These are phyloP conservation scores for Candida sp. DNA, from an alignment of 1,139 yeast genomes.

Conservation along the genomic window DNA sequence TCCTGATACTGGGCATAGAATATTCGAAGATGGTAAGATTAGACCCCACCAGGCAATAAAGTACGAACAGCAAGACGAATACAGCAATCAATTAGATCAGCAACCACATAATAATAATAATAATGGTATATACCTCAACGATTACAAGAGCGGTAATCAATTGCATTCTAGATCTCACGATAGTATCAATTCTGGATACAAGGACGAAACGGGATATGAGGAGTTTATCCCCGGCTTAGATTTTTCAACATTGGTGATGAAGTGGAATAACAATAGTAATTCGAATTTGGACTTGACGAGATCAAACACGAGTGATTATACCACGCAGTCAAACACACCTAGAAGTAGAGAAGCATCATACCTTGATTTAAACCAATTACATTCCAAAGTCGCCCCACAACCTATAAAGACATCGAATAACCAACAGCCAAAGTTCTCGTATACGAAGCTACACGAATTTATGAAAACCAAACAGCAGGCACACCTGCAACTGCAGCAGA, in stretches of 20 bases:
- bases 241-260: constrained; percentile 46
- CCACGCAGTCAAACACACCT: constrained; percentile 23
- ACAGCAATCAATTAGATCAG: constrained; percentile 2
- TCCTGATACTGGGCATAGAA: constrained; percentile 51
- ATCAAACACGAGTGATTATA: constrained; percentile 10
- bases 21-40: constrained; percentile 52
- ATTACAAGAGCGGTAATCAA: constrained; percentile 3
- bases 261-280: constrained; percentile 32
- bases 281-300: constrained; percentile 14
- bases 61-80: not conserved
- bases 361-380: constrained; percentile 47
- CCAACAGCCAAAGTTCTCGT: constrained; percentile 20
- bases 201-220: constrained; percentile 49
- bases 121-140: not conserved
- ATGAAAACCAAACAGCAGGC: constrained; percentile 26
- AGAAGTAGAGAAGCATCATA: constrained; percentile 40
- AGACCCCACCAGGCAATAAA: constrained; percentile 30
- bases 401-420: constrained; percentile 29
- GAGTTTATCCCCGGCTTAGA: constrained; percentile 74
- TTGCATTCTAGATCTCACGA: constrained; percentile 39
- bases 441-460: constrained; percentile 29
- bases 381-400: constrained; percentile 53
- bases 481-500: constrained; percentile 10
- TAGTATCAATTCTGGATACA: constrained; percentile 17
- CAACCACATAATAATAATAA: too few relatives aligned